These are phyloP conservation scores for Tephrocybe sp. DNA, from an alignment of 768 basidiomycete species.

Conservation along the genomic window DNA sequence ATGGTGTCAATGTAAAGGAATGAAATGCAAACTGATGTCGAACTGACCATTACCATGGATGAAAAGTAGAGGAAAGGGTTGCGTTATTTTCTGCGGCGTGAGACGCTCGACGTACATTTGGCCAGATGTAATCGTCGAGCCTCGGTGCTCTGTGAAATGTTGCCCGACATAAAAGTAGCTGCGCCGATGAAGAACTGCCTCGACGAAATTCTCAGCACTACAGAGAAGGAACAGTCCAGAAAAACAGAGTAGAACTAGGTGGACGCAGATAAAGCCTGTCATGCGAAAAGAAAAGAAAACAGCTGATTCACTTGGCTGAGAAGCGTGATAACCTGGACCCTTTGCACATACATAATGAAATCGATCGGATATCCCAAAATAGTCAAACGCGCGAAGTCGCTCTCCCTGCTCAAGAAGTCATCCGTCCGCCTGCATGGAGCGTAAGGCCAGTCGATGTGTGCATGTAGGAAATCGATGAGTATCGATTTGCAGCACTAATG, in stretches of 20 bases:
- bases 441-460: too few relatives aligned
- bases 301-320: too few relatives aligned
- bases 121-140: constrained; percentile 36
- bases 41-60: constrained; percentile 45
- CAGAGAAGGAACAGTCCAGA: background rate
- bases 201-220: constrained; percentile 1
- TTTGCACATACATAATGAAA: too few relatives aligned
- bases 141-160: constrained; percentile 31
- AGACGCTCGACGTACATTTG: constrained; percentile 56
- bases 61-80: constrained; percentile 40
- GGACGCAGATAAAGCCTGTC: constrained; percentile 1
- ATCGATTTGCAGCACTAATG: too few relatives aligned
- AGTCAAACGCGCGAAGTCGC: too few relatives aligned
- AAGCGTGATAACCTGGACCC: too few relatives aligned
- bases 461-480: too few relatives aligned
- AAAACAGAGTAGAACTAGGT: background rate
- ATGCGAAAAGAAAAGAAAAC: background rate
- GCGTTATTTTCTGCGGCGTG: constrained; percentile 36
- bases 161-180: constrained; percentile 50
- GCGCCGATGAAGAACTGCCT: constrained; percentile 40
- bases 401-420: too few relatives aligned
- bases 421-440: too few relatives aligned
- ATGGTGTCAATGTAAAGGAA: too few relatives aligned
- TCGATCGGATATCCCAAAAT: too few relatives aligned
- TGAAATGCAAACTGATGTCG: too few relatives aligned